These are phyloP conservation scores for Coprinellus aureogranulatus DNA, from an alignment of 768 basidiomycete species.

Conservation along the genomic window DNA sequence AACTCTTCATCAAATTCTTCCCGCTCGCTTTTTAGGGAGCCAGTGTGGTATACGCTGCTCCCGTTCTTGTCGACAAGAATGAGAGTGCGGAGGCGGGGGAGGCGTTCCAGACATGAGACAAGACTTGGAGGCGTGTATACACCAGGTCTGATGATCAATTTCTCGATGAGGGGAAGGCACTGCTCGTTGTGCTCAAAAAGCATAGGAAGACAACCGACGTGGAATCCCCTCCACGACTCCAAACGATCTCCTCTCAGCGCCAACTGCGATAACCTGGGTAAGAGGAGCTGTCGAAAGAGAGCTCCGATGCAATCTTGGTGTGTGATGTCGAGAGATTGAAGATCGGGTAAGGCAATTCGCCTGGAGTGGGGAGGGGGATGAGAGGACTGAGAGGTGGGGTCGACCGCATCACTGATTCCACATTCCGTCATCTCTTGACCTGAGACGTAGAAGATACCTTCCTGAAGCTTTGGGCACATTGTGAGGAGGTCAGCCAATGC, in stretches of 20 bases:
- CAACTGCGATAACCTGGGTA: background rate
- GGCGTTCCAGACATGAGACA: background rate
- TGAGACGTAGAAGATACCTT: background rate
- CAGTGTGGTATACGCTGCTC: background rate
- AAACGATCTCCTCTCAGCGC: background rate
- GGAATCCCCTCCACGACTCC: background rate
- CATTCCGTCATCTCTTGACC: background rate
- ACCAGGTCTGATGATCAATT: background rate
- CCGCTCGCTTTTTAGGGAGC: background rate
- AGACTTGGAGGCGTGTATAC: background rate
- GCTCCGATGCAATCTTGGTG: no score
- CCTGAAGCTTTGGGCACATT: background rate
- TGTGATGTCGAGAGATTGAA: no score
- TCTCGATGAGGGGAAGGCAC: background rate
- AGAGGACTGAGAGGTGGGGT: background rate
- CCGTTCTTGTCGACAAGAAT: background rate
- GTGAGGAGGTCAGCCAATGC: background rate
- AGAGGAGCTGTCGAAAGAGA: background rate
- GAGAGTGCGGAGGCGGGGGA: background rate
- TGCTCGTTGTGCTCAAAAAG: background rate
- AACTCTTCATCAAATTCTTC: background rate
- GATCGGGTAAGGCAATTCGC: no score
- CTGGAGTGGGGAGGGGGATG: no score
- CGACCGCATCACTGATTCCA: background rate
- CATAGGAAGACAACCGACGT: background rate